Base-by-base conservation (phyloP, 768 basidiomycete genomes). In the Cystofilobasidium ferigula region DNA sequence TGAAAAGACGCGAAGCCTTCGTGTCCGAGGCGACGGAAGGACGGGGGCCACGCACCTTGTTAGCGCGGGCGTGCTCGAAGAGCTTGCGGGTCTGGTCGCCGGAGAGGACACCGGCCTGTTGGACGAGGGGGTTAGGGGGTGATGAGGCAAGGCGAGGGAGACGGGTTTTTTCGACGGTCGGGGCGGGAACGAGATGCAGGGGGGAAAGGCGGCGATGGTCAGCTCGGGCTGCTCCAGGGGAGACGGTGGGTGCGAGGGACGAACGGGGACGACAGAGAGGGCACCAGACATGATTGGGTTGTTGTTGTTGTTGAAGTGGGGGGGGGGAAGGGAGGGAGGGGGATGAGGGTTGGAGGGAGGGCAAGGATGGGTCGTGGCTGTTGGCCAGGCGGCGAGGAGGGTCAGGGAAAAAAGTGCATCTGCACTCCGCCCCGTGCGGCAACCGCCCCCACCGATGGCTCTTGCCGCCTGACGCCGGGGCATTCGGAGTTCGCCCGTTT, bases 21-120 rank as follows among this genome's bases (percentile, higher is more conserved):
- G 16, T n/a, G 43, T 14, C n/a, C n/a, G 14, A 14, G 43, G n/a
- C 14, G n/a, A n/a, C 16, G 57, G n/a, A 22, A 63, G 13, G 28
- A 47, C 71, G n/a, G n/a, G n/a, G n/a, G n/a, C n/a, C n/a, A n/a
- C 81, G 69, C 69, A 90, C 94, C 81, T 92, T 80, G 77, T 97
- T 75, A 72, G 85, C 83, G 73, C 86, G 87, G 53, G 93, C 94
- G 76, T 94, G 95, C 72, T 94, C 85, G 76, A 98, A 94, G 74
- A 99, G 78, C 78, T 92, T 93, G 78, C 90, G 85, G 72, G 90
- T 88, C 76, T 98, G 84, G 71, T 93, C 88, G 77, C 94, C 94
- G 68, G 91, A 93, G 75, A 99, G 78, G 69, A 99, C 94, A 70
- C 94, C 94, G 76, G 90, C 81, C 92, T 94, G 73, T 30, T 9